These are phyloP conservation scores for Diutina rugosa DNA, from an alignment of 1,139 yeast genomes.

Conservation along the genomic window DNA sequence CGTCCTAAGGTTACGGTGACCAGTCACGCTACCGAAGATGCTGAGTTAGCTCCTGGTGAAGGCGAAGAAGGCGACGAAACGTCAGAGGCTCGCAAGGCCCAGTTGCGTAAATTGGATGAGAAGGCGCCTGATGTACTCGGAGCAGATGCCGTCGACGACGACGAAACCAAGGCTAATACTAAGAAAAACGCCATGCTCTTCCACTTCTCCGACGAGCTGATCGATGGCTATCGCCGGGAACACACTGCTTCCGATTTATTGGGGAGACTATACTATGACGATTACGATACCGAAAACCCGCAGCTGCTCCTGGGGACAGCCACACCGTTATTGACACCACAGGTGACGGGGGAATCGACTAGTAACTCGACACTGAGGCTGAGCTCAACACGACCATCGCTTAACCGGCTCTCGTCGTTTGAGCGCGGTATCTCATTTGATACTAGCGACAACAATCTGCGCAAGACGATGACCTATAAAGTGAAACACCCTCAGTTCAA, in stretches of 20 bases:
- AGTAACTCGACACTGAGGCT: background rate
- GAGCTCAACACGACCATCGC: background rate
- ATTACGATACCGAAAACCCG: conserved; percentile 11
- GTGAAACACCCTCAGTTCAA: conserved; percentile 43
- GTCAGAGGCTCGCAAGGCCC: background rate
- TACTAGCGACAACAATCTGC: conserved; percentile 24
- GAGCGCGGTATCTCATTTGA: conserved; percentile 39
- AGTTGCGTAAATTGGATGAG: background rate
- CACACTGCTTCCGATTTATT: conserved; percentile 28
- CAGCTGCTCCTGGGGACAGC: background rate
- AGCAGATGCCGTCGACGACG: background rate
- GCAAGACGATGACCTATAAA: conserved; percentile 37
- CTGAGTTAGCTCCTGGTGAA: background rate
- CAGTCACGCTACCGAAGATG: background rate
- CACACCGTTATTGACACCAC: background rate
- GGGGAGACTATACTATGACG: conserved; percentile 33
- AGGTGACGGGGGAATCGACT: background rate
- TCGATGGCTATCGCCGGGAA: conserved; percentile 27
- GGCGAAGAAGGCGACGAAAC: background rate
- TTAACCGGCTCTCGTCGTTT: background rate
- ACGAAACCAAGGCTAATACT: conserved; percentile 27
- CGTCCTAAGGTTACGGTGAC: background rate
- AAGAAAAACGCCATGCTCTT: conserved; percentile 25
- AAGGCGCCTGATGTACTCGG: background rate
- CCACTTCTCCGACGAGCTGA: conserved; percentile 27